These are phyloP conservation scores for Jaapia argillacea DNA, from an alignment of 768 basidiomycete species.

Conservation along the genomic window DNA sequence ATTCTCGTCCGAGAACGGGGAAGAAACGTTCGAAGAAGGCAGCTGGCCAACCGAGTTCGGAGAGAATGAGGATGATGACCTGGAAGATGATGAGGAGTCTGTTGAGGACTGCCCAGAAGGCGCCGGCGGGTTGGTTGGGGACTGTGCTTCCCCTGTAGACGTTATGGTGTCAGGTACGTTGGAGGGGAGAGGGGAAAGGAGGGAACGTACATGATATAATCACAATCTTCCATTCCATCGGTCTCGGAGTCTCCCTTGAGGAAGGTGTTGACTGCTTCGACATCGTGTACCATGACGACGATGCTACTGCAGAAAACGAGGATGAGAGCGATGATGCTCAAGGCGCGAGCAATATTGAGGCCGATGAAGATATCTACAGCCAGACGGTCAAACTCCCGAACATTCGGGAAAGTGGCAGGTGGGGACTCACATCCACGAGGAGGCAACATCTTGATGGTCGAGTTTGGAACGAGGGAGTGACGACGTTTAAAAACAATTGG, in stretches of 20 bases:
- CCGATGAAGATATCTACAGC: slow-evolving; percentile 52
- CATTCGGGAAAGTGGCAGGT: not conserved
- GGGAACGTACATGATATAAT: slow-evolving; percentile 63
- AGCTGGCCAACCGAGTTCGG: slow-evolving; percentile 73
- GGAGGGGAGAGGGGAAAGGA: slow-evolving; percentile 2
- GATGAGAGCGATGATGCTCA: slow-evolving; percentile 72
- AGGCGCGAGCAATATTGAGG: slow-evolving; percentile 66
- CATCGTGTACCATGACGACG: slow-evolving; percentile 60
- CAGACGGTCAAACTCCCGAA: not conserved
- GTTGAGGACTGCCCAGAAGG: slow-evolving; percentile 88
- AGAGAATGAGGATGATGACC: slow-evolving; percentile 67
- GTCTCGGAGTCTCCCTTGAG: slow-evolving; percentile 21
- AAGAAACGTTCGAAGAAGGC: slow-evolving; percentile 75
- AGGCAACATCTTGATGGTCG: slow-evolving; percentile 26
- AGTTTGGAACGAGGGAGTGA: no score
- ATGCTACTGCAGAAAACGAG: slow-evolving; percentile 78
- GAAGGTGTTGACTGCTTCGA: slow-evolving; percentile 66
- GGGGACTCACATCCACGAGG: slow-evolving; percentile 36
- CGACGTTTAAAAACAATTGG: no score
- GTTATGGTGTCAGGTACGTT: not conserved
- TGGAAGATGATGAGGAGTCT: slow-evolving; percentile 83
- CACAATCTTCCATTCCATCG: slow-evolving; percentile 41
- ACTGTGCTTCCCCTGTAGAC: slow-evolving; percentile 61
- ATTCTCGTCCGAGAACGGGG: slow-evolving; percentile 75
- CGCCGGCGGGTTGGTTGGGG: slow-evolving; percentile 83